These are phyloP conservation scores for Logfia minima DNA, from an alignment of 129 eudicot genomes.

Conservation along the genomic window DNA sequence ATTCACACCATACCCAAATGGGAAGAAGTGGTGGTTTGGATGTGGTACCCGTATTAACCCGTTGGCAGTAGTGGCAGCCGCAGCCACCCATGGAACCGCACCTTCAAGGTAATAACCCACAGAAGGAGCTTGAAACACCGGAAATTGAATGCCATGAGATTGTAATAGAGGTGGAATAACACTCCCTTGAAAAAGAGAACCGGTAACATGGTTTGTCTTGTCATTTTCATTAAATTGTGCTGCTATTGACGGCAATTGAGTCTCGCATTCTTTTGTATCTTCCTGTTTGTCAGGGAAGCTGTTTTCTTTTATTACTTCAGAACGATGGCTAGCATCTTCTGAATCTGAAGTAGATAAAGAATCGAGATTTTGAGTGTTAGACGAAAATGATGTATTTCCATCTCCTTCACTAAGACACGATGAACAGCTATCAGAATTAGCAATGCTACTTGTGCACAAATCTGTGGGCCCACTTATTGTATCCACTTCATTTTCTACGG, in stretches of 20 bases:
- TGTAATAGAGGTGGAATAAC: constrained; percentile 50
- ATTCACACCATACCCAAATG: constrained; percentile 55
- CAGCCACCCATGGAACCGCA: constrained; percentile 63
- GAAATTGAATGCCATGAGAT: constrained; percentile 58
- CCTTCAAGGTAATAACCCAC: constrained; percentile 60
- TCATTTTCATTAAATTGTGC: constrained; percentile 34
- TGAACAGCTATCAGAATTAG: constrained; percentile 80
- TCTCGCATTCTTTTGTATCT: constrained; percentile 30
- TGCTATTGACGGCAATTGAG: constrained; percentile 29
- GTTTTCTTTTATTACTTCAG: constrained; percentile 55
- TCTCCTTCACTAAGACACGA: constrained; percentile 91
- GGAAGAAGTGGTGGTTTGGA: constrained; percentile 61
- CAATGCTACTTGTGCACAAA: constrained; percentile 46
- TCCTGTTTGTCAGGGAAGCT: constrained; percentile 28
- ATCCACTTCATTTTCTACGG: constrained; percentile 28
- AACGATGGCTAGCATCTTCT: constrained; percentile 63
- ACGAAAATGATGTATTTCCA: constrained; percentile 51
- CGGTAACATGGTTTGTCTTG: constrained; percentile 28
- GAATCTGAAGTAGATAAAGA: constrained; percentile 74
- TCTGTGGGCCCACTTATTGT: constrained; percentile 41
- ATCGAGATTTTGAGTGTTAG: constrained; percentile 58
- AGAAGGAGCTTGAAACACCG: constrained; percentile 62
- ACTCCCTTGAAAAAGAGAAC: constrained; percentile 44
- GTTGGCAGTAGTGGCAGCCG: constrained; percentile 37
- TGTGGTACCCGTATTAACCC: constrained; percentile 65